Evolutionary conservation across 331 rosid species (phyloP).

Genomic region (Acacia pycnantha): DNA sequence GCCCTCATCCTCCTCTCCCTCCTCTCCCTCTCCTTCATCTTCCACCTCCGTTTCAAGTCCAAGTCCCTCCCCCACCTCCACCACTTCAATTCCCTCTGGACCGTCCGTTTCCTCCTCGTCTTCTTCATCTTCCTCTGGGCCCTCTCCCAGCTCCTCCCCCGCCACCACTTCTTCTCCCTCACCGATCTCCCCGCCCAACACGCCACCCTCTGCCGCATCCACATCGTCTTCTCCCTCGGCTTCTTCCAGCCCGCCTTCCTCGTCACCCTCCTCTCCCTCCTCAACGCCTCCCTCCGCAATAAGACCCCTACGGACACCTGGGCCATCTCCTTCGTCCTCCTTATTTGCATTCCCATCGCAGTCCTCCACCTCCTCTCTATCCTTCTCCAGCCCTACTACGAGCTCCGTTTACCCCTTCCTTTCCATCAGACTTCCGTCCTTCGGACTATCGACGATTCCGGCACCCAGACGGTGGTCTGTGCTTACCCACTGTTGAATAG

Average conservation of each 20-base stretch:
- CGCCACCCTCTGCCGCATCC: conserved; percentile 50
- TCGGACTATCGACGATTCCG: neutral
- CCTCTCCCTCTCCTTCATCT: conserved; percentile 60
- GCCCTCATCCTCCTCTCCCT: conserved; percentile 53
- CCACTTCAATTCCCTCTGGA: conserved; percentile 78
- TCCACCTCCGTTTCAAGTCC: conserved; percentile 76
- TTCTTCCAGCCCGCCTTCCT: conserved; percentile 76
- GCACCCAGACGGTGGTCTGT: conserved; percentile 38
- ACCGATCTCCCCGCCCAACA: conserved; percentile 23
- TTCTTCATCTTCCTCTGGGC: conserved; percentile 63
- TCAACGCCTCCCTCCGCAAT: conserved; percentile 52
- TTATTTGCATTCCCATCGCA: conserved; percentile 39
- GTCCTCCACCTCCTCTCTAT: conserved; percentile 34
- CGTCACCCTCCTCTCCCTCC: conserved; percentile 62
- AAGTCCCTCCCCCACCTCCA: conserved; percentile 51
- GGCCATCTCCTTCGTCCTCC: conserved; percentile 37
- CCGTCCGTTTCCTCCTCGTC: conserved; percentile 72
- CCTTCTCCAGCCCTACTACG: conserved; percentile 27
- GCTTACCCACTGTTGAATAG: conserved; percentile 55
- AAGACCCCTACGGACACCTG: conserved; percentile 33
- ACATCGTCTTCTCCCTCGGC: conserved; percentile 54
- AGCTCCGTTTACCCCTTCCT: conserved; percentile 18
- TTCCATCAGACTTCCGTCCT: conserved; percentile 28
- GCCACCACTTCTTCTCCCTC: conserved; percentile 30
- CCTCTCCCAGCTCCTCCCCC: conserved; percentile 60